phyloP scores from a whole-genome alignment of 2,329 filamentous ascomycete species.

The Alternaria metachromatica region DNA sequence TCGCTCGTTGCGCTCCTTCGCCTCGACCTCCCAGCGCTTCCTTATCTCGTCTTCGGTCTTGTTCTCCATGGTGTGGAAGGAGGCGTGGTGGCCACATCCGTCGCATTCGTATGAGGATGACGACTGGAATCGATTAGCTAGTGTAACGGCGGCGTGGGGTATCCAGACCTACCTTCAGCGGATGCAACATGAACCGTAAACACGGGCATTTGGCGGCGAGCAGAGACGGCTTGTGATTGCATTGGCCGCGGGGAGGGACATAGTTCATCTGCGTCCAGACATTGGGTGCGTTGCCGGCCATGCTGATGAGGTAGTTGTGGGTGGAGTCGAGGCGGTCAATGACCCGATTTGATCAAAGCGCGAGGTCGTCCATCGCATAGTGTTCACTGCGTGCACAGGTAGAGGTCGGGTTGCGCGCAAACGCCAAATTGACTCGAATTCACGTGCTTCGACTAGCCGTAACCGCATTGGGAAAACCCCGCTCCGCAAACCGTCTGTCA shows the following conservation, averaged over 20 bases:
- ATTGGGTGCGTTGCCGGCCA: constrained; percentile 39
- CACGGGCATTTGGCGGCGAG: constrained; percentile 59
- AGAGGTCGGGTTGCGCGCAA: neutral
- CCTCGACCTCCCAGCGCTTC: constrained; percentile 53
- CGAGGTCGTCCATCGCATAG: neutral
- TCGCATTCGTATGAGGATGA: constrained; percentile 62
- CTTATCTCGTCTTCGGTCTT: constrained; percentile 56
- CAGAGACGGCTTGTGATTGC: constrained; percentile 57
- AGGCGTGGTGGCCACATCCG: constrained; percentile 62
- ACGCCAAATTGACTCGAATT: constrained; percentile 29
- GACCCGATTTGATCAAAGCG: neutral
- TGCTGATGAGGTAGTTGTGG: constrained; percentile 1
- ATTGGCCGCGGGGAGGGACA: constrained; percentile 57
- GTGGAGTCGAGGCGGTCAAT: neutral
- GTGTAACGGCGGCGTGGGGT: neutral
- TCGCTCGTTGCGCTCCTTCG: constrained; percentile 34
- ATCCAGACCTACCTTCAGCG: constrained; percentile 54
- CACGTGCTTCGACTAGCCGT: constrained; percentile 24
- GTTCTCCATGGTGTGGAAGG: constrained; percentile 62
- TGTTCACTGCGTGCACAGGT: neutral
- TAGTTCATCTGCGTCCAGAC: constrained; percentile 62
- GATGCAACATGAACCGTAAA: constrained; percentile 64
- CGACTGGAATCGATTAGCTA: constrained; percentile 35
- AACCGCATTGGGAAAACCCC: constrained; percentile 1
- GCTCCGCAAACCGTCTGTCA: constrained; percentile 2